phyloP scores from a whole-genome alignment of 139 green algal species.

The Closterium sp. region DNA sequence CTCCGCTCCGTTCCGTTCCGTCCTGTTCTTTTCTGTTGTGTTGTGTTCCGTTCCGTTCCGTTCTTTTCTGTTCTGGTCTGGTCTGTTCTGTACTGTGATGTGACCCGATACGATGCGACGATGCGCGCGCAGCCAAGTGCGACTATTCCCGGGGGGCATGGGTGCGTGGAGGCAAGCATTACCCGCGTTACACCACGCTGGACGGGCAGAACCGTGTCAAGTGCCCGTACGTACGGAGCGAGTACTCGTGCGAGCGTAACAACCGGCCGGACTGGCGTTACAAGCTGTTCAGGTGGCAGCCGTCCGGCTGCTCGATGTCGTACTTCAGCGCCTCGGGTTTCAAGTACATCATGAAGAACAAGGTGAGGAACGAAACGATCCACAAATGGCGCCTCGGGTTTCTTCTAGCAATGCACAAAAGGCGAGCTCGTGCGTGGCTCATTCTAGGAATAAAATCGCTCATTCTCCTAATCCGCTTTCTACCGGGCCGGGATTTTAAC shows the following conservation, averaged over 20 bases:
- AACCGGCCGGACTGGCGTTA: not conserved
- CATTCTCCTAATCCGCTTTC: no score
- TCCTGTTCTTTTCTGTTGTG: not conserved
- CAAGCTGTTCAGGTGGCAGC: constrained; percentile 8
- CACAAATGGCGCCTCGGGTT: no score
- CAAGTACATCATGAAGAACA: not conserved
- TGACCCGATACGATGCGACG: no score
- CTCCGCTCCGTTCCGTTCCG: not conserved
- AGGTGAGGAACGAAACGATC: not conserved
- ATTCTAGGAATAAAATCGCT: no score
- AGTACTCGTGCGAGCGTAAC: not conserved
- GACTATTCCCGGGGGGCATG: not conserved
- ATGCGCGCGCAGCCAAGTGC: not conserved
- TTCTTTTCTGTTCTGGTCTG: not conserved
- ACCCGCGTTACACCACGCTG: not conserved
- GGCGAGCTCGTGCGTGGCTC: no score
- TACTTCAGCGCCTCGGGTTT: not conserved
- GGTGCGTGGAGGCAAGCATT: not conserved
- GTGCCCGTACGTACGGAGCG: constrained; percentile 4
- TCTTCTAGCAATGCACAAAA: no score
- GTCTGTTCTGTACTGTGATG: not conserved
- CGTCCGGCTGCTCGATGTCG: not conserved
- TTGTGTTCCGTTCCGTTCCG: not conserved
- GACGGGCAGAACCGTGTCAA: not conserved
- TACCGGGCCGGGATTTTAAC: no score